Percentiles rank a stretch among this genome's conserved stretches.
Evolutionary conservation across 331 rosid species (phyloP).

Genomic region (Pyracantha coccinea): DNA sequence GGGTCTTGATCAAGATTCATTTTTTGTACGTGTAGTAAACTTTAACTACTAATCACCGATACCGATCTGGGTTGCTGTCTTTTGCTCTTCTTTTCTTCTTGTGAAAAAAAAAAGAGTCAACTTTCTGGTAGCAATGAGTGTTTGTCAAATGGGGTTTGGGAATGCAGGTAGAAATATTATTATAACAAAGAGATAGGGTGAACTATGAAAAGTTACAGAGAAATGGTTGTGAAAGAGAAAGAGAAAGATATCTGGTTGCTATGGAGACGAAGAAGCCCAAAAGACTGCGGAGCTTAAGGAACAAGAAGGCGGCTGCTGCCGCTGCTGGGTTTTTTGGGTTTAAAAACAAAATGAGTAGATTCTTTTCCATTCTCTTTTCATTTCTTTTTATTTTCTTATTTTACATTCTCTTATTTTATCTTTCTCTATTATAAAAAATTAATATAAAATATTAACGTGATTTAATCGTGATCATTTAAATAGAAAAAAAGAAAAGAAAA

Average conservation of each 20-base stretch:
- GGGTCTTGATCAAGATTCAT: slow-evolving; percentile 30
- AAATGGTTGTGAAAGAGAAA: background rate
- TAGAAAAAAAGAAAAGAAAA: too few species aligned
- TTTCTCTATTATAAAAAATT: too few species aligned
- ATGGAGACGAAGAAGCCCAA: background rate
- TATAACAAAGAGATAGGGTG: background rate
- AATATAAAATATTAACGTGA: too few species aligned
- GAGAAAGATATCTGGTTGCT: background rate
- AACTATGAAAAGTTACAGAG: background rate
- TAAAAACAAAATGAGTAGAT: background rate
- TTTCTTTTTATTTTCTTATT: too few species aligned
- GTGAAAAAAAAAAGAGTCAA: too few species aligned
- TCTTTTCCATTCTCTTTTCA: too few species aligned
- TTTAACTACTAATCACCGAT: background rate
- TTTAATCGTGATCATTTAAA: too few species aligned
- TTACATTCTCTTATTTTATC: too few species aligned
- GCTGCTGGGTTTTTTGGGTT: background rate
- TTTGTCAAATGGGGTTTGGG: background rate
- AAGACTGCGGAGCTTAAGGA: background rate
- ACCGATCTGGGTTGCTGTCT: background rate
- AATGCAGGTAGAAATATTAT: background rate
- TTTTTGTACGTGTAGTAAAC: background rate
- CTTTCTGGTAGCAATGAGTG: background rate
- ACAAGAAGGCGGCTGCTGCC: background rate
- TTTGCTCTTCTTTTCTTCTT: background rate